Base-by-base conservation (phyloP, 768 basidiomycete species). In the Phaffia australis region DNA sequence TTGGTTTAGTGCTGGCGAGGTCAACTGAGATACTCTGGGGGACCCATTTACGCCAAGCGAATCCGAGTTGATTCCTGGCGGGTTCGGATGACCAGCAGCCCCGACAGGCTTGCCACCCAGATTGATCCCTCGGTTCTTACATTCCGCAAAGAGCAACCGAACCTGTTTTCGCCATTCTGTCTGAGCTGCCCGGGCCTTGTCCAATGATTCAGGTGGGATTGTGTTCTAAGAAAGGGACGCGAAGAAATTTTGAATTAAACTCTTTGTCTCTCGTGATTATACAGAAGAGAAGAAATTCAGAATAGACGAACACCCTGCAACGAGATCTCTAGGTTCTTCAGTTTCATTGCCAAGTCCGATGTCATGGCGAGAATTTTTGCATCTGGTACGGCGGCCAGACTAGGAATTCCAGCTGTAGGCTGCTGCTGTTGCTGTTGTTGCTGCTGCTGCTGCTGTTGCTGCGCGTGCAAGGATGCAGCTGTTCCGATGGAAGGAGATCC, bases 361-460 rank as follows among this genome's bases (percentile, higher is more conserved):
- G 54, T 56, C 54, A 48, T 35, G n/a, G 4, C 52, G 21, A 54
- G 54, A 54, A 64, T 64, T 14, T 47, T 46, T 18, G 54, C 15
- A 29, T 56, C 54, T 21, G 50, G 21, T 16, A 16, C 23, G 23
- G 32, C 35, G 23, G 49, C 32, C 29, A 32, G n/a, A n/a, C 35
- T 42, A 29, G 50, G 50, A 48, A 64, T 47, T 42, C 32, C 52
- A 0, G 60, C 46, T 30, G 27, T 62, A 35, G 25, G 35, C 23
- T 32, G 6, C 18, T 63, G 67, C 23, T 64, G 62, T 32, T 56
- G 67, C 29, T 68, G 67, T 32, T 64, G 67, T 21, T 56, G 67
- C 25, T 66, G 63, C 15, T 27, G 52, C 19, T 55, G 67, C 48
- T 58, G 56, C 3, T 42, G 60, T 18, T 47, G 16, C 6, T 48